Evolutionary conservation across 257 asterid genomes (phyloP), one percentile per base, ranked within the genome.

Genomic region (Nicotiana tomentosiformis): DNA sequence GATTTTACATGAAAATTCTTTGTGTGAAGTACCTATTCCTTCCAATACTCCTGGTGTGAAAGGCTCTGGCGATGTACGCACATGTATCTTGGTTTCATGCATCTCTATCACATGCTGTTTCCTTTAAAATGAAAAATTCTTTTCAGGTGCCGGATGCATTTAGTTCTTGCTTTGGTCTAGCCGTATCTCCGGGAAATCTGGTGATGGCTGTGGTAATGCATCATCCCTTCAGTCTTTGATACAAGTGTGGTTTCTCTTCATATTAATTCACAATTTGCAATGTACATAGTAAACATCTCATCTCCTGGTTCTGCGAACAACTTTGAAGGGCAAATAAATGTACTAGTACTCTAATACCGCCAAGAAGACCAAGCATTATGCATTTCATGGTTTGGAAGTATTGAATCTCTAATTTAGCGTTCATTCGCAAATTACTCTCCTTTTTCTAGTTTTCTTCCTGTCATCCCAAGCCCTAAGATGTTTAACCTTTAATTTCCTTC

Each of bases 131-230:
- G 76, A 77, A 78, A 85, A 39, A 66, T 51, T 64, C 5, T 35
- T 43, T 84, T 82, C 93, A 95, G 98, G 93, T 87, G 81, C 93
- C 95, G 70, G 72, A 85, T 88, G 95, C 83, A 43, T 88, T 89
- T 83, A 93, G 92, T 87, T 92, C 96, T 77, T 94, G 97, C 92
- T 96, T 90, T 86, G 99, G 99, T 85, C 87, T 96, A 81, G 96
- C 98, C 12, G 82, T 93, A 81, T 96, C 99, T 74, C 97, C 97
- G 66, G 98, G 98, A 87, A 93, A 87, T 86, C 90, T 96, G 90
- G 92, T 92, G 83, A 83, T 94, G 87, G 97, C 97, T 23, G 93
- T 92, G 98, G 99, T 95, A 94, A 78, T 43, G 16, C 83, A 55
- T 77, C 82, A 76, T 65, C 77, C 78, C 14, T 83, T 61, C 15